Evolutionary conservation across 2,329 filamentous ascomycete species (phyloP).

Genomic region (Trichoderma sp.): DNA sequence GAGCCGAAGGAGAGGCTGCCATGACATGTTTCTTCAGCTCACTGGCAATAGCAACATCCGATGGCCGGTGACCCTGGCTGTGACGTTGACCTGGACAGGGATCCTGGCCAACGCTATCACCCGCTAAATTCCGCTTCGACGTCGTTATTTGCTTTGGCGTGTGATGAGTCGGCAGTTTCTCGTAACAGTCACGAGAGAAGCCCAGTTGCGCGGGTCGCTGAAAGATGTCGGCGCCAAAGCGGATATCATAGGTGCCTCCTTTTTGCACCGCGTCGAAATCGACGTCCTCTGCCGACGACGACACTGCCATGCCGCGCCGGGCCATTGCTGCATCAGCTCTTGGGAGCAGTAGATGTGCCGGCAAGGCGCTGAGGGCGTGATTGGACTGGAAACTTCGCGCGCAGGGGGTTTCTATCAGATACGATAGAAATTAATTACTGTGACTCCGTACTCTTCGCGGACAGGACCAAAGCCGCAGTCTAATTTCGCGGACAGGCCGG

Average conservation of each 20-base stretch:
- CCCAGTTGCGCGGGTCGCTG: neutral
- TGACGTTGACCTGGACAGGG: constrained; percentile 20
- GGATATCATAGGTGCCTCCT: constrained; percentile 1
- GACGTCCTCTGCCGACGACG: neutral
- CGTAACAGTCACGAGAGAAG: constrained; percentile 25
- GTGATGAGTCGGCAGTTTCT: constrained; percentile 29
- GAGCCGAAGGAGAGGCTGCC: constrained; percentile 19
- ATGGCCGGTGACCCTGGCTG: constrained; percentile 10
- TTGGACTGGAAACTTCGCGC: constrained; percentile 3
- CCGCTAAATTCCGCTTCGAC: constrained; percentile 14
- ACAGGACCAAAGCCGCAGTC: constrained; percentile 5
- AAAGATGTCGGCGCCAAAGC: neutral
- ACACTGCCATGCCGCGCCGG: neutral
- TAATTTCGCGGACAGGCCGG: constrained; percentile 25
- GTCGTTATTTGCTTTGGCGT: constrained; percentile 23
- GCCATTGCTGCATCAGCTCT: constrained; percentile 6
- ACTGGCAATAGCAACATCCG: constrained; percentile 1
- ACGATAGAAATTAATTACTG: constrained; percentile 15
- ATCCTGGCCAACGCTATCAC: constrained; percentile 22
- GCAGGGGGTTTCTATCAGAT: constrained; percentile 19
- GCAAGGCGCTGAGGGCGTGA: neutral
- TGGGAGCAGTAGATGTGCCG: neutral
- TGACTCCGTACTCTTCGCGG: neutral
- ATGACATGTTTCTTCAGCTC: constrained; percentile 16
- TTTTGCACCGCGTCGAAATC: constrained; percentile 21